Evolutionary conservation across 352 stramenopile species (phyloP).

Genomic region (Globisporangium acanthophoron): DNA sequence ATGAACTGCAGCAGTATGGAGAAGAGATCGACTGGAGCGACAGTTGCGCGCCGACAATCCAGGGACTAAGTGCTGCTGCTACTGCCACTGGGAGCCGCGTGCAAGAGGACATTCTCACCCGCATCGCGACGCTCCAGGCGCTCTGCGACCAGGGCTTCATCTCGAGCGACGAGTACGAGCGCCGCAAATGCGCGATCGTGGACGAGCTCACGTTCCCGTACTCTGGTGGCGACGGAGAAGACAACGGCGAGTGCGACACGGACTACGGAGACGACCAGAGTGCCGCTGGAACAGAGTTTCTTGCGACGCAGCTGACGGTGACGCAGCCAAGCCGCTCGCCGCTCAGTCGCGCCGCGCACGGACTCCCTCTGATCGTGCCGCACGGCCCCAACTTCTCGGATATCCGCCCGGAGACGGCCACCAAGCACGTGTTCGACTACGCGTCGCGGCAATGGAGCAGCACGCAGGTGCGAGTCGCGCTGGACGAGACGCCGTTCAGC

Average conservation of each 20-base stretch:
- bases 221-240: not conserved
- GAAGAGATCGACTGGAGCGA: conserved; percentile 1
- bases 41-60: not conserved
- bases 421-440: conserved; percentile 82
- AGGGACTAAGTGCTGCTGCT: not conserved
- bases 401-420: conserved; percentile 49
- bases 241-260: conserved; percentile 1
- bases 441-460: conserved; percentile 66
- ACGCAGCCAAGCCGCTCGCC: conserved; percentile 19
- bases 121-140: conserved; percentile 66
- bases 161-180: conserved; percentile 69
- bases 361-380: conserved; percentile 71
- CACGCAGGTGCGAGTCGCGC: conserved; percentile 55
- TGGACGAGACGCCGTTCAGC: conserved; percentile 80
- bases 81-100: not conserved
- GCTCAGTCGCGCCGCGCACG: conserved; percentile 29
- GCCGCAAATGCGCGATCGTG: conserved; percentile 72
- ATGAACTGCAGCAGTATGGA: not conserved
- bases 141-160: conserved; percentile 82
- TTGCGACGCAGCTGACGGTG: conserved; percentile 25
- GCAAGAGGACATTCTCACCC: conserved; percentile 52
- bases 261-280: conserved; percentile 1
- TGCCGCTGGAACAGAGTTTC: not conserved
- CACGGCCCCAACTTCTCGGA: conserved; percentile 64
- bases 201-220: conserved; percentile 58